Percentiles rank a stretch among this genome's conserved stretches.
Conservation (phyloP, 164 flowering plant genomes). For the Vitis rotundifolia region DNA sequence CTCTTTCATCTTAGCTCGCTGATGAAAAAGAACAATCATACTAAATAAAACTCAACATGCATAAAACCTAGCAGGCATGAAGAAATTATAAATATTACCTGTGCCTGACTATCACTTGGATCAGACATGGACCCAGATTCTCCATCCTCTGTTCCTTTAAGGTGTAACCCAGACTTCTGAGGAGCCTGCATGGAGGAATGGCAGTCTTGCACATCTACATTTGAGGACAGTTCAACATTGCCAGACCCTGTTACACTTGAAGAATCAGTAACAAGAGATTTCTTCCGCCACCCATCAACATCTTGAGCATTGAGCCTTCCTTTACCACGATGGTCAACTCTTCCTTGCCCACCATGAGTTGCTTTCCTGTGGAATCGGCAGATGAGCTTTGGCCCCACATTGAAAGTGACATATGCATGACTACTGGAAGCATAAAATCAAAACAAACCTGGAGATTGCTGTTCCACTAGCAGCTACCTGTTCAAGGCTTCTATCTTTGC, state of each 20-base stretch:
- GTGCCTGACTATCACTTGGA: conserved; percentile 50
- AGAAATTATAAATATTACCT: conserved; percentile 31
- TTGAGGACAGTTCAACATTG: conserved; percentile 27
- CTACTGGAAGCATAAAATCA: conserved; percentile 9
- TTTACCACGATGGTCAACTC: conserved; percentile 53
- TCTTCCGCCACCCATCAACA: conserved; percentile 65
- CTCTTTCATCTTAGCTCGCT: conserved; percentile 91
- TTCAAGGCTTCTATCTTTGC: conserved; percentile 31
- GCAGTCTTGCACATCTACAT: conserved; percentile 25
- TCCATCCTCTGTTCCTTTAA: conserved; percentile 40
- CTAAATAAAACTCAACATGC: not conserved
- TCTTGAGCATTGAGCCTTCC: conserved; percentile 49
- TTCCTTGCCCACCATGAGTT: conserved; percentile 45
- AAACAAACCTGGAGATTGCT: conserved; percentile 35
- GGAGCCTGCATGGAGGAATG: conserved; percentile 22
- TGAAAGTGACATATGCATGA: conserved; percentile 9
- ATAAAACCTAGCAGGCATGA: conserved; percentile 4
- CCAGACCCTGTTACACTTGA: conserved; percentile 19
- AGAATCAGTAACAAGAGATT: conserved; percentile 26
- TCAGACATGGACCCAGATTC: conserved; percentile 36
- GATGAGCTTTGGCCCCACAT: conserved; percentile 22
- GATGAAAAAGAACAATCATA: conserved; percentile 16
- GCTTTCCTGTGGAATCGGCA: conserved; percentile 41
- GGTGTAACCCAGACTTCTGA: conserved; percentile 24
- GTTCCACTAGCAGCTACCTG: conserved; percentile 21